Evolutionary conservation across 352 stramenopile species (phyloP).

Genomic region (Thalassiosira oceanica): DNA sequence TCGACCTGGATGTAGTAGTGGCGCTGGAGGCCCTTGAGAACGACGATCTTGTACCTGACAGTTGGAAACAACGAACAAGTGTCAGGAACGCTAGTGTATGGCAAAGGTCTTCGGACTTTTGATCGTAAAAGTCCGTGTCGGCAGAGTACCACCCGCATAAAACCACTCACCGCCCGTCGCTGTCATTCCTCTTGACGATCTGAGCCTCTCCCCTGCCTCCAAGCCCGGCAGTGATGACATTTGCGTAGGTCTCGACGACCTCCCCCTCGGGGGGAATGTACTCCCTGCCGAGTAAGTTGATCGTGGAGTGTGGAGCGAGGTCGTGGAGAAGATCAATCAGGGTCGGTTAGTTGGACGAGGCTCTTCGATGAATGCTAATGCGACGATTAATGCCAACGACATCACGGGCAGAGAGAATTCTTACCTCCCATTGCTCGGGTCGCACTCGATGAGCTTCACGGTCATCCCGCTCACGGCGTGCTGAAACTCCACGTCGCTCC

Average conservation of each 20-base stretch:
- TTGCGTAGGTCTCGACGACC: neutral
- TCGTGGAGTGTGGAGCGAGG: neutral
- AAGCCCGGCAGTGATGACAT: neutral
- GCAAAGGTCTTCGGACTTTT: too few species aligned
- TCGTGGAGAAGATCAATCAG: neutral
- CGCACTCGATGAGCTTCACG: slow-evolving; percentile 7
- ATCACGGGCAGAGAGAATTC: neutral
- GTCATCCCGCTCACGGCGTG: slow-evolving; percentile 6
- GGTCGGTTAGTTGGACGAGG: too few species aligned
- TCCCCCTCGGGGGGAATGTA: neutral
- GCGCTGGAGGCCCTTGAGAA: neutral
- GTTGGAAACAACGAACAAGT: too few species aligned
- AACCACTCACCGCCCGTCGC: neutral
- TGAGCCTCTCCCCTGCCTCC: neutral
- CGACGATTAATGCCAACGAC: too few species aligned
- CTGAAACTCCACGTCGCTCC: slow-evolving; percentile 14
- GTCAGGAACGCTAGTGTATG: too few species aligned
- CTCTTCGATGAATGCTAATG: too few species aligned
- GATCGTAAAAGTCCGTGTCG: too few species aligned
- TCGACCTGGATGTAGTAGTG: slow-evolving; percentile 11
- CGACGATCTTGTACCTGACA: slow-evolving; percentile 1
- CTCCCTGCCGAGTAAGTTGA: neutral
- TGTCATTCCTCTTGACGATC: neutral
- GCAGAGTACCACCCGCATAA: too few species aligned
- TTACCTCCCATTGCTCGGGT: neutral